A percentile compares a stretch with the other conserved stretches of the same genome.
These are phyloP conservation scores for Selenicereus undatus DNA, from an alignment of 148 eudicot species.

Conservation along the genomic window DNA sequence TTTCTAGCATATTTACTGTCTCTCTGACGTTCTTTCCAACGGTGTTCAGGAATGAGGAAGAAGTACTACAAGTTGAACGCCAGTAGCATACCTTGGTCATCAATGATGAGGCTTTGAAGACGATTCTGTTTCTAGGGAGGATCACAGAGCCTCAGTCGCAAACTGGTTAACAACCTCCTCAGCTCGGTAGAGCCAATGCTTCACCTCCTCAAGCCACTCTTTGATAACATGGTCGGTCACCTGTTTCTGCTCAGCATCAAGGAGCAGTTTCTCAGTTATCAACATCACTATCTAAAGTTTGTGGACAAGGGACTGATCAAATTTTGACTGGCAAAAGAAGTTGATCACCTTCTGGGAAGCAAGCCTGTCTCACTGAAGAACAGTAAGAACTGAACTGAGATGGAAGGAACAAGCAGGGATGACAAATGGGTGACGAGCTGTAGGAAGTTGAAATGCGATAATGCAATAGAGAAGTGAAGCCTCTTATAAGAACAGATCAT, in stretches of 20 bases:
- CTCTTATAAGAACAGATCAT: no score
- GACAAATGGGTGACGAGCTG: neutral
- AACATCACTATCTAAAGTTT: slow-evolving; percentile 4
- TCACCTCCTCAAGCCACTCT: slow-evolving; percentile 7
- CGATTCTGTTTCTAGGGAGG: neutral
- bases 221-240: neutral
- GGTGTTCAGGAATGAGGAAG: neutral
- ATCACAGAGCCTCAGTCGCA: neutral
- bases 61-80: neutral
- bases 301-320: neutral
- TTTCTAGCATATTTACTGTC: neutral
- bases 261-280: neutral
- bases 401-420: neutral
- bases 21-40: neutral
- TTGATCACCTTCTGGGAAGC: slow-evolving; percentile 3
- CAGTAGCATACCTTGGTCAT: neutral
- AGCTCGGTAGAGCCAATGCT: slow-evolving; percentile 7
- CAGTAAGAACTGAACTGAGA: neutral
- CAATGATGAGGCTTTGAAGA: neutral
- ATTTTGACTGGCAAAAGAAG: neutral
- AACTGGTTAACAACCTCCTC: neutral
- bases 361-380: neutral
- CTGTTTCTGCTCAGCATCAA: slow-evolving; percentile 24
- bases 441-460: no score
- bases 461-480: no score